phyloP scores from a whole-genome alignment of 495 filamentous ascomycete species.

The Bacidia gigantensis region DNA sequence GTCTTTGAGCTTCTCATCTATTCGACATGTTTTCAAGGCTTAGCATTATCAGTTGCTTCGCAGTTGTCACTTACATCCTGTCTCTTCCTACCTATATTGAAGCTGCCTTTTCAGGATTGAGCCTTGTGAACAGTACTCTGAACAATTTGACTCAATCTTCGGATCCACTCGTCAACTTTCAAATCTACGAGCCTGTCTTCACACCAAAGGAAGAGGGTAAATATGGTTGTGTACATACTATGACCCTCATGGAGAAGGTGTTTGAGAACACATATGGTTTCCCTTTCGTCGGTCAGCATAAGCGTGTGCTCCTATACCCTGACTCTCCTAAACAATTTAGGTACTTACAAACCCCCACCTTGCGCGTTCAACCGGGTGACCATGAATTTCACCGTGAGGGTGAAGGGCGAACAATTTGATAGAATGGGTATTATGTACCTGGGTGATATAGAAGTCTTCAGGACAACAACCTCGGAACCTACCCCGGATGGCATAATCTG shows the following conservation, averaged over 20 bases:
- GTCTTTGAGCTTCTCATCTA: too few relatives aligned
- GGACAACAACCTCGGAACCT: slow-evolving; percentile 81
- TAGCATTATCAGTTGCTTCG: too few relatives aligned
- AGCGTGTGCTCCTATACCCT: not conserved
- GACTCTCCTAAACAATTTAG: slow-evolving; percentile 25
- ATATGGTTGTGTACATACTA: slow-evolving; percentile 31
- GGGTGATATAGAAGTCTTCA: slow-evolving; percentile 67
- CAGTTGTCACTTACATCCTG: too few relatives aligned
- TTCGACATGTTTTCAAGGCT: too few relatives aligned
- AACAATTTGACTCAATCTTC: too few relatives aligned
- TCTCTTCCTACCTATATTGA: too few relatives aligned
- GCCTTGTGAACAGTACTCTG: too few relatives aligned
- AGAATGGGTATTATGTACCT: slow-evolving; percentile 68
- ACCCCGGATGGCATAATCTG: slow-evolving; percentile 52
- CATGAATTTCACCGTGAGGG: slow-evolving; percentile 72
- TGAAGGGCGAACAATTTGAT: slow-evolving; percentile 65
- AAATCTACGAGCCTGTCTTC: slow-evolving; percentile 54
- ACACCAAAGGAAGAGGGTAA: slow-evolving; percentile 25
- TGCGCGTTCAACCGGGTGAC: slow-evolving; percentile 67
- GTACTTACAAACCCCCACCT: slow-evolving; percentile 49
- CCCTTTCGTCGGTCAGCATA: slow-evolving; percentile 65
- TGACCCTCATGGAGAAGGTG: slow-evolving; percentile 51
- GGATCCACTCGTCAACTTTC: slow-evolving; percentile 10
- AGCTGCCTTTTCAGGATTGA: too few relatives aligned
- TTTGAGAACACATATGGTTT: slow-evolving; percentile 68